A percentile compares a stretch with the other conserved stretches of the same genome.
Evolutionary conservation across 2,329 filamentous ascomycete genomes (phyloP).

Genomic region (Clarireedia paspali): DNA sequence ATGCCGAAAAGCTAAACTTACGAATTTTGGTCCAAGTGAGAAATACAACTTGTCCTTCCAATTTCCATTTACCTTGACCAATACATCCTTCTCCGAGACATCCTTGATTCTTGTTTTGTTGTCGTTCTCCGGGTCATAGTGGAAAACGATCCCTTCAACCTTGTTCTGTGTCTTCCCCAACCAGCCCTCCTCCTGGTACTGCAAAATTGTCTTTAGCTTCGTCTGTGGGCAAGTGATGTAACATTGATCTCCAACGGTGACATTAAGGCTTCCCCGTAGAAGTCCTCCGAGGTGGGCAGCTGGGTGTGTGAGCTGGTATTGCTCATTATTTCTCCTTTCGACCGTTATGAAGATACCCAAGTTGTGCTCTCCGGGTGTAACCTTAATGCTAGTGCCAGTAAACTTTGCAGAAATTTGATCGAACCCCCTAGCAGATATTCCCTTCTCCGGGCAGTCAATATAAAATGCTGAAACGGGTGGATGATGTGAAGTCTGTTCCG

Average conservation of each 20-base stretch:
- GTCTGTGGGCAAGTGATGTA: constrained; percentile 88
- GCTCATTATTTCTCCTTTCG: constrained; percentile 72
- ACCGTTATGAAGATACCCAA: constrained; percentile 91
- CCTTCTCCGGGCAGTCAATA: constrained; percentile 85
- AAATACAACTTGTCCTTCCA: constrained; percentile 71
- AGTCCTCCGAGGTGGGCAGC: constrained; percentile 88
- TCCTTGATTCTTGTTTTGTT: constrained; percentile 73
- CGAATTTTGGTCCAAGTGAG: constrained; percentile 53
- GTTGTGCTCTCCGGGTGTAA: constrained; percentile 87
- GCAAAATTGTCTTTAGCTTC: constrained; percentile 81
- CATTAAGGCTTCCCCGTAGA: constrained; percentile 75
- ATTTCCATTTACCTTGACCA: constrained; percentile 73
- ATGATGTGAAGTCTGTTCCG: constrained; percentile 96
- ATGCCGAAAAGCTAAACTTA: constrained; percentile 30
- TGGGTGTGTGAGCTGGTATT: constrained; percentile 91
- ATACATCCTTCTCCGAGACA: constrained; percentile 74
- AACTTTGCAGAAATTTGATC: constrained; percentile 98
- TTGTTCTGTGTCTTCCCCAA: constrained; percentile 85
- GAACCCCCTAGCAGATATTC: constrained; percentile 79
- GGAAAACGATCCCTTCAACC: constrained; percentile 85
- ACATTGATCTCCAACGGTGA: constrained; percentile 84
- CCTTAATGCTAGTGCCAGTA: constrained; percentile 88
- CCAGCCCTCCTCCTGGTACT: constrained; percentile 94
- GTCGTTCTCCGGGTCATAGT: constrained; percentile 82
- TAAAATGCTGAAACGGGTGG: constrained; percentile 95